Evolutionary conservation across 176 grass and related monocot species (phyloP).

Genomic region (Bolboschoenus planiculmis): DNA sequence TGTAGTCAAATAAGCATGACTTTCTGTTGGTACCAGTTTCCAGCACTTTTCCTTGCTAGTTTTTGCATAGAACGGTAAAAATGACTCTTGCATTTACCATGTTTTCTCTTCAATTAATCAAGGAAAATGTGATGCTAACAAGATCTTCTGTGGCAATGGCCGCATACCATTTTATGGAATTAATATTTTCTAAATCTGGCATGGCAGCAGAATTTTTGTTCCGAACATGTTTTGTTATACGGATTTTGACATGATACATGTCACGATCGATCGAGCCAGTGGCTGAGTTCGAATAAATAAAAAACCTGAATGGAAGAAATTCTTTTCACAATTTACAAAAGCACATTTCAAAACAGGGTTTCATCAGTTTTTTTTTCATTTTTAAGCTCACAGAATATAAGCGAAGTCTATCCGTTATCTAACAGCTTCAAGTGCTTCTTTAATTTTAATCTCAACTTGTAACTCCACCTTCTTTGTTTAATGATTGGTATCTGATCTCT

Average conservation of each 20-base stretch:
- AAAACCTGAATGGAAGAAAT: neutral
- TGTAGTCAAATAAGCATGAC: neutral
- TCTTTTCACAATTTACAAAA: neutral
- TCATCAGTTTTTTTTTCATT: neutral
- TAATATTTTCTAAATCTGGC: neutral
- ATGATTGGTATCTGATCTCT: slow-evolving; percentile 3
- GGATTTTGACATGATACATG: neutral
- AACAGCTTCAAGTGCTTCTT: neutral
- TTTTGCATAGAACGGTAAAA: slow-evolving; percentile 4
- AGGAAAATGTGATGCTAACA: neutral
- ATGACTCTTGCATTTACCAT: neutral
- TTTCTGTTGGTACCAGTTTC: neutral
- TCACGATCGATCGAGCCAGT: neutral
- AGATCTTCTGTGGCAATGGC: neutral
- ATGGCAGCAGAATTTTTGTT: neutral
- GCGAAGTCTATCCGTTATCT: slow-evolving; percentile 14
- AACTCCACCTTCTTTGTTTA: slow-evolving; percentile 22
- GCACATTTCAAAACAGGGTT: neutral
- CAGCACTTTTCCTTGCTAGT: neutral
- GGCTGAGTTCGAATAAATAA: neutral
- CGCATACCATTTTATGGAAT: neutral
- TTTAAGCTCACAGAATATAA: slow-evolving; percentile 9
- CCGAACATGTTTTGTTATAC: neutral
- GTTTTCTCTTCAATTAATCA: neutral
- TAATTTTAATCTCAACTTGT: slow-evolving; percentile 17